Conservation (phyloP, 2,329 filamentous ascomycete genomes). For the Paracamarosporium sp. region DNA sequence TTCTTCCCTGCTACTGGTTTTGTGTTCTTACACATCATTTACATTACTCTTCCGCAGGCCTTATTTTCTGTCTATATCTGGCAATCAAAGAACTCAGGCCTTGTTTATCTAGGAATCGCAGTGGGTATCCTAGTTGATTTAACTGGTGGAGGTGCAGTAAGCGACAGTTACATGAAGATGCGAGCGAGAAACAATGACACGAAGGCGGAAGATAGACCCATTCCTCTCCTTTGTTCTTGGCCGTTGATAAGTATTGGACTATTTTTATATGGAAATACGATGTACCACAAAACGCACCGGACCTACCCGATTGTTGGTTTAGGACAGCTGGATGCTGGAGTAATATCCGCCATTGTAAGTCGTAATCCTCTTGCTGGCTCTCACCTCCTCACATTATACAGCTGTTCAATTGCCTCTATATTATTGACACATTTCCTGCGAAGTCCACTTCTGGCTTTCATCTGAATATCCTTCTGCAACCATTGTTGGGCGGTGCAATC, state of each 20-base stretch:
- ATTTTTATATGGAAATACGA: slow-evolving; percentile 18
- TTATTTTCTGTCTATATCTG: slow-evolving; percentile 21
- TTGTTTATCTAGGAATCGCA: slow-evolving; percentile 8
- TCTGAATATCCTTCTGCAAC: slow-evolving; percentile 29
- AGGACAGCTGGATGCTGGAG: slow-evolving; percentile 48
- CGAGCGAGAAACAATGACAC: slow-evolving; percentile 15
- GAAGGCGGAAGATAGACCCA: slow-evolving; percentile 19
- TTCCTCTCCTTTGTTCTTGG: slow-evolving; percentile 13
- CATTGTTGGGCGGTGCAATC: slow-evolving; percentile 18
- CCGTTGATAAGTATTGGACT: slow-evolving; percentile 36
- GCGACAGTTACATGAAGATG: slow-evolving; percentile 31
- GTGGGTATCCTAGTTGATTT: slow-evolving; percentile 62
- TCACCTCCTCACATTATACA: not conserved
- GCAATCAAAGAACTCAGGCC: slow-evolving; percentile 6
- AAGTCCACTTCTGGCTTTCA: slow-evolving; percentile 38
- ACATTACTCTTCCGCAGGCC: slow-evolving; percentile 22
- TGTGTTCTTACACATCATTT: slow-evolving; percentile 34
- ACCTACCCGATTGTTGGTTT: slow-evolving; percentile 55
- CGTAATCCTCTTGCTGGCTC: not conserved
- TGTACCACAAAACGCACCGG: slow-evolving; percentile 11
- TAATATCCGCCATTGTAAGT: slow-evolving; percentile 17
- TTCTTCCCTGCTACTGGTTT: slow-evolving; percentile 30
- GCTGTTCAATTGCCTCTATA: slow-evolving; percentile 8
- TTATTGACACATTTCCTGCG: slow-evolving; percentile 10
- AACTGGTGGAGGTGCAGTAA: slow-evolving; percentile 27